A percentile compares a stretch with the other conserved stretches of the same genome.
Conservation (phyloP, 768 basidiomycete species). For the Phaffia tasmanica region DNA sequence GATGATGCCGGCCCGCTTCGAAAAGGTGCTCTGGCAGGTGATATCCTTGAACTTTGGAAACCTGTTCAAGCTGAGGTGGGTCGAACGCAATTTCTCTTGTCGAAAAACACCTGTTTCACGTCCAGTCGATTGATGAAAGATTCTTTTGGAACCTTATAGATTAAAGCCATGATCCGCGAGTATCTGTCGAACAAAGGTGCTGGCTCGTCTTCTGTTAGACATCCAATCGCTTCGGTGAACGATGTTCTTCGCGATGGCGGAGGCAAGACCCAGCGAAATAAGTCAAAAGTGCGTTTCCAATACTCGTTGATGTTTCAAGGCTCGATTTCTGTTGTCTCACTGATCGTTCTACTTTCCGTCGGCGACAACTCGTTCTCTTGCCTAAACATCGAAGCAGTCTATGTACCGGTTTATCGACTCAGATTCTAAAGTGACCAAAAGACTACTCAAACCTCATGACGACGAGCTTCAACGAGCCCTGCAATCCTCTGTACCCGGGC, state of each 20-base stretch:
- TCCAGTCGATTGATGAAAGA: neutral
- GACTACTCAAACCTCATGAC: constrained; percentile 62
- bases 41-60: constrained; percentile 63
- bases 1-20: constrained; percentile 54
- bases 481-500: constrained; percentile 83
- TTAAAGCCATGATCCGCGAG: constrained; percentile 69
- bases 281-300: constrained; percentile 52
- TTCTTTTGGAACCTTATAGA: constrained; percentile 42
- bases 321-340: neutral
- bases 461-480: constrained; percentile 72
- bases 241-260: constrained; percentile 64
- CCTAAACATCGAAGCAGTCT: constrained; percentile 42
- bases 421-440: constrained; percentile 59
- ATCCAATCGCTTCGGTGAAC: constrained; percentile 85
- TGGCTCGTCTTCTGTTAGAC: constrained; percentile 62
- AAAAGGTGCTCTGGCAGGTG: constrained; percentile 9
- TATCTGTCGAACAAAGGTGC: constrained; percentile 88
- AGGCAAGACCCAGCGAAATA: constrained; percentile 66
- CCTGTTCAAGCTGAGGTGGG: constrained; percentile 79
- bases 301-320: too few relatives aligned
- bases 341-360: neutral
- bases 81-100: neutral
- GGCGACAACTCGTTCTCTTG: too few relatives aligned
- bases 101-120: neutral
- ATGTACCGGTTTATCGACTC: constrained; percentile 89